These are phyloP conservation scores for Prunus salicina DNA, from an alignment of 306 rosid genomes.

Conservation along the genomic window DNA sequence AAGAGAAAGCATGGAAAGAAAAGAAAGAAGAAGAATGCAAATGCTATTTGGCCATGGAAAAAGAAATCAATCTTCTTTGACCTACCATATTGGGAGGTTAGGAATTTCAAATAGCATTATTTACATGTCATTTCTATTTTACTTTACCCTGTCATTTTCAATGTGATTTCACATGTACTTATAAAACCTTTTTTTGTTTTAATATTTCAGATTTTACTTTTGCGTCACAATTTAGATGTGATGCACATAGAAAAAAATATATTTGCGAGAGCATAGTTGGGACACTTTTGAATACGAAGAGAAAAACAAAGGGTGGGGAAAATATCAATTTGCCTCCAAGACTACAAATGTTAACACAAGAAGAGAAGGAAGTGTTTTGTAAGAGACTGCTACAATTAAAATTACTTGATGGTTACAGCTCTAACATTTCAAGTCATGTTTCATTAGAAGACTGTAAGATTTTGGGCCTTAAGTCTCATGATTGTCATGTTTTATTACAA, in stretches of 20 bases:
- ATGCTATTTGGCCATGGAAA: background rate
- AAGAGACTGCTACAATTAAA: background rate
- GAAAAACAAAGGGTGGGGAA: background rate
- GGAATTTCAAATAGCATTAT: background rate
- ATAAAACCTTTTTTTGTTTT: background rate
- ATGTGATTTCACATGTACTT: background rate
- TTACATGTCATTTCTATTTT: background rate
- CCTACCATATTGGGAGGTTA: background rate
- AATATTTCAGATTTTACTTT: background rate
- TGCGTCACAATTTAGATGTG: background rate
- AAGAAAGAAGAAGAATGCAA: background rate
- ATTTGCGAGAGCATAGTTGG: background rate
- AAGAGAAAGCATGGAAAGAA: background rate
- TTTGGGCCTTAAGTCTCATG: background rate
- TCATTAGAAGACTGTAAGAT: background rate
- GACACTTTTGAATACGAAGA: background rate
- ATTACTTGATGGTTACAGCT: background rate
- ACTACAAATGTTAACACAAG: background rate
- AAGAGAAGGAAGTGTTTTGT: background rate
- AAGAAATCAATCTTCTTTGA: background rate
- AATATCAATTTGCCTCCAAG: background rate
- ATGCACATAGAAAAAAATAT: background rate
- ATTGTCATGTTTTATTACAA: background rate
- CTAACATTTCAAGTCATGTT: background rate
- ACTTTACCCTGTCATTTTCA: background rate